Evolutionary conservation across 371 early-diverging fungal species (phyloP).

Genomic region (Synchytrium microbalum): DNA sequence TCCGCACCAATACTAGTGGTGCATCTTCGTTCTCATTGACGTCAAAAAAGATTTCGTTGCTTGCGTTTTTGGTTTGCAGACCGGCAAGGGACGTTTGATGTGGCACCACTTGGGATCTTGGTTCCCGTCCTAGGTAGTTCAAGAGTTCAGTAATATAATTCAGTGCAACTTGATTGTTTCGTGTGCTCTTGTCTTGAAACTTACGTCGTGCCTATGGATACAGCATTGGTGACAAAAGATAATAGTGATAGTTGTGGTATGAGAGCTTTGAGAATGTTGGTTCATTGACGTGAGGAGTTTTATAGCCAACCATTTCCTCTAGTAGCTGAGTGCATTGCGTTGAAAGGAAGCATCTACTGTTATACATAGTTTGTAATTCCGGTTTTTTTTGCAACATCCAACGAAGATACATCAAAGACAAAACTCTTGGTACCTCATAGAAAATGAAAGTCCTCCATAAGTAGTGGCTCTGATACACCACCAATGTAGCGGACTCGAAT

Average conservation of each 20-base stretch:
- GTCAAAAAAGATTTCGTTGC: conserved; percentile 91
- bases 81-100: conserved; percentile 81
- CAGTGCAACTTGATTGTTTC: too few species aligned
- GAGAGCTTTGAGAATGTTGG: conserved; percentile 72
- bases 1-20: conserved; percentile 61
- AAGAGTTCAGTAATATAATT: too few species aligned
- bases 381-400: background rate
- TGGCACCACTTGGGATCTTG: conserved; percentile 33
- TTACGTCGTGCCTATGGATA: conserved; percentile 42
- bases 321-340: conserved; percentile 46
- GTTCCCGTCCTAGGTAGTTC: conserved; percentile 18
- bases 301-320: conserved; percentile 90
- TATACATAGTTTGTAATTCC: background rate
- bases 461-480: conserved; percentile 64
- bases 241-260: conserved; percentile 83
- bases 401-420: background rate
- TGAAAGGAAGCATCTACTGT: conserved; percentile 2
- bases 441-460: conserved; percentile 88
- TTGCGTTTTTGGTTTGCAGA: conserved; percentile 73
- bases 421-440: conserved; percentile 60
- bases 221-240: conserved; percentile 74
- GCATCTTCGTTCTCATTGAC: conserved; percentile 81
- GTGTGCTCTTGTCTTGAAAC: too few species aligned
- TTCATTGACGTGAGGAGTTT: conserved; percentile 79
- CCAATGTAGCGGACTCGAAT: conserved; percentile 74